Conservation (phyloP, 2,329 filamentous ascomycete genomes). For the Coniochaeta sp. region DNA sequence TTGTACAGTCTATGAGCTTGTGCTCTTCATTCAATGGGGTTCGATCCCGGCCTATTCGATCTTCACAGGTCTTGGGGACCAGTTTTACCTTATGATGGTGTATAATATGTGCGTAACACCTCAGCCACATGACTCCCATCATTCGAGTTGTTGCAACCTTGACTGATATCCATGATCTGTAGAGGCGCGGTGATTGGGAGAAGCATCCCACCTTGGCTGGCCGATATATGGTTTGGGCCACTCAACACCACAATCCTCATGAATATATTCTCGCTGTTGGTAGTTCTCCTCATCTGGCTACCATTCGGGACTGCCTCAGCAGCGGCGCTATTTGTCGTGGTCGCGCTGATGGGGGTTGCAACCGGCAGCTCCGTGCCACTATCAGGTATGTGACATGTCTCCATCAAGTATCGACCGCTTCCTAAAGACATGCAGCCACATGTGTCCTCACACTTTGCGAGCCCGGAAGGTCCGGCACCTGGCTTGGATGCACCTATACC, state of each 20-base stretch:
- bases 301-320: constrained; percentile 14
- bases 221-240: constrained; percentile 14
- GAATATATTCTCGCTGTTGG: constrained; percentile 15
- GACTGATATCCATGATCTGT: constrained; percentile 1
- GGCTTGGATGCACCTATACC: constrained; percentile 16
- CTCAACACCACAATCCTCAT: constrained; percentile 18
- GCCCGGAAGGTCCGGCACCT: constrained; percentile 16
- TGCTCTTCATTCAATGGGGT: constrained; percentile 22
- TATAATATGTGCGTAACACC: constrained; percentile 18
- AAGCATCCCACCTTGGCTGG: constrained; percentile 16
- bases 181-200: constrained; percentile 19
- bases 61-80: constrained; percentile 17
- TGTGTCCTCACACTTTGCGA: constrained; percentile 18
- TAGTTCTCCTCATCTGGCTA: constrained; percentile 15
- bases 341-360: constrained; percentile 18
- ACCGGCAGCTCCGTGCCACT: constrained; percentile 21
- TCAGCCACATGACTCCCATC: constrained; percentile 6
- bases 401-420: not conserved
- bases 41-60: constrained; percentile 13
- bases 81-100: constrained; percentile 20
- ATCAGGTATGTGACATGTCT: constrained; percentile 10
- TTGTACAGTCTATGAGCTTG: constrained; percentile 21
- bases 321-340: constrained; percentile 14
- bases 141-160: not conserved
- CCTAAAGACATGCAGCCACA: constrained; percentile 9